Evolutionary conservation across 1,139 yeast genomes (phyloP).

Genomic region (Yamadazyma sp.): DNA sequence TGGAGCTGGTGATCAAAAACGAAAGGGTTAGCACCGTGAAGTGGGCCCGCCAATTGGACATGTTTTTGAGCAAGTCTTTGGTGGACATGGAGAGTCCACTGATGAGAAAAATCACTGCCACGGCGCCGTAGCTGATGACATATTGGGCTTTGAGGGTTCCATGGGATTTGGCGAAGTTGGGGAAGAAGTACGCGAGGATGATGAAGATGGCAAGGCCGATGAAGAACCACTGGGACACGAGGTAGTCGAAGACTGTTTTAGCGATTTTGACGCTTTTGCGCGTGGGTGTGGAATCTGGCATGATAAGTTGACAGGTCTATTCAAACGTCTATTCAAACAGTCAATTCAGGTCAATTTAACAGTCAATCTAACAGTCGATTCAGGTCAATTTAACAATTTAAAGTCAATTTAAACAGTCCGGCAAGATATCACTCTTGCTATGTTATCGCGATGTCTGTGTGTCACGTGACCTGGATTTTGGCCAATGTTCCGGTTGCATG

Average conservation of each 20-base stretch:
- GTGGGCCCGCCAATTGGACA: slow-evolving; percentile 81
- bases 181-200: slow-evolving; percentile 74
- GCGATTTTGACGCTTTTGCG: no score
- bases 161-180: slow-evolving; percentile 79
- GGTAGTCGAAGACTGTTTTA: slow-evolving; percentile 20
- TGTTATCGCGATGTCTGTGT: no score
- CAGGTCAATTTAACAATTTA: no score
- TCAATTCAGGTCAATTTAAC: no score
- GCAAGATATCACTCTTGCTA: no score
- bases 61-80: slow-evolving; percentile 54
- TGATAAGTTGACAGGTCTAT: no score
- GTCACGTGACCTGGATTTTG: no score
- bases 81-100: slow-evolving; percentile 80
- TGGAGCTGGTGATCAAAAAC: slow-evolving; percentile 72
- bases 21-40: slow-evolving; percentile 64
- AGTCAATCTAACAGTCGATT: no score
- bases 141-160: slow-evolving; percentile 76
- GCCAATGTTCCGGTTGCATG: no score
- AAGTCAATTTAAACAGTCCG: no score
- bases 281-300: background rate
- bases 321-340: no score
- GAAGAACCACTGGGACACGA: slow-evolving; percentile 68
- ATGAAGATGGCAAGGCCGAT: slow-evolving; percentile 67
- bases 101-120: slow-evolving; percentile 77
- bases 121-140: slow-evolving; percentile 81